Evolutionary conservation across 2,329 filamentous ascomycete genomes (phyloP).

Genomic region (Aspergillus intermedius): DNA sequence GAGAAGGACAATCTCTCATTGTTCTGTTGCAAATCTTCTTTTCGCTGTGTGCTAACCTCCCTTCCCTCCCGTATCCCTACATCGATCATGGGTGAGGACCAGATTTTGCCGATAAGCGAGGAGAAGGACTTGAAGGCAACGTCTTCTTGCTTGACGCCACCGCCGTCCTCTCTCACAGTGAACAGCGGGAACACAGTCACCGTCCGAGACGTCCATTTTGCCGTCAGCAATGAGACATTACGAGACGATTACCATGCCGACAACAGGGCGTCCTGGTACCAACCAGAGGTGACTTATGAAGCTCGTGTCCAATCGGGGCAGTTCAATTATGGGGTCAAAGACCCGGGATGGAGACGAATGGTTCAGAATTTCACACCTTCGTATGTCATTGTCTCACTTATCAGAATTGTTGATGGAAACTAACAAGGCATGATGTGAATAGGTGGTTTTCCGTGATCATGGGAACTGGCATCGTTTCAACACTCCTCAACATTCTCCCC

Average conservation of each 20-base stretch:
- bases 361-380: constrained; percentile 21
- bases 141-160: background rate
- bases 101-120: background rate
- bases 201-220: background rate
- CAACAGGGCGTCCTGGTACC: background rate
- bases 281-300: background rate
- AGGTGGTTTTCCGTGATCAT: constrained; percentile 25
- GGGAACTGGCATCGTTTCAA: constrained; percentile 24
- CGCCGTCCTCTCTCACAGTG: background rate
- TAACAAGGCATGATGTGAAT: background rate
- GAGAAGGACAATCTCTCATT: too few relatives aligned
- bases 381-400: constrained; percentile 7
- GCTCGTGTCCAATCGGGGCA: constrained; percentile 1
- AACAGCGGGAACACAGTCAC: background rate
- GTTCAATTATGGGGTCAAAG: background rate
- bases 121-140: background rate
- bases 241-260: background rate
- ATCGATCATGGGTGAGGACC: background rate
- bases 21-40: background rate
- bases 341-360: constrained; percentile 15
- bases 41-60: background rate
- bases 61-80: too few relatives aligned
- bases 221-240: background rate
- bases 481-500: constrained; percentile 17
- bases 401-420: background rate